A percentile compares a stretch with the other conserved stretches of the same genome.
Evolutionary conservation across 495 filamentous ascomycete genomes (phyloP).

Genomic region (Physcia stellaris): DNA sequence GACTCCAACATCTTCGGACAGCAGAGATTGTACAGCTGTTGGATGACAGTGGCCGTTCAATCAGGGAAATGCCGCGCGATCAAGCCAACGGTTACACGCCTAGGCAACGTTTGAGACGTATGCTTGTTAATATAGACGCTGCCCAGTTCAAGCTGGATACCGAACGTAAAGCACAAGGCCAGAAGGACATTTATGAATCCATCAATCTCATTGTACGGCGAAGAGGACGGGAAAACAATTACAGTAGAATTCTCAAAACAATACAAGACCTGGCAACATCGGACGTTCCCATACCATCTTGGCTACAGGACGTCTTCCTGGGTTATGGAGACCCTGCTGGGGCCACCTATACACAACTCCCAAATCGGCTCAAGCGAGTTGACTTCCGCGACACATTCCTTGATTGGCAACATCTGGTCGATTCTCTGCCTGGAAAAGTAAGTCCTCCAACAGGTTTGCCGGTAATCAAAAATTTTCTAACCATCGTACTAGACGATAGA

Average conservation of each 20-base stretch:
- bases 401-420: constrained; percentile 86
- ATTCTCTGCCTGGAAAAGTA: constrained; percentile 65
- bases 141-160: constrained; percentile 67
- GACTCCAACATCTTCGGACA: constrained; percentile 59
- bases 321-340: constrained; percentile 87
- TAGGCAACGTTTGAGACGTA: constrained; percentile 44
- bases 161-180: constrained; percentile 45
- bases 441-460: neutral
- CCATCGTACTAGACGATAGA: constrained; percentile 43
- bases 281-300: constrained; percentile 73
- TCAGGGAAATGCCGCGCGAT: constrained; percentile 44
- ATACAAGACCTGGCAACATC: constrained; percentile 78
- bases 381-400: constrained; percentile 92
- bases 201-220: constrained; percentile 82
- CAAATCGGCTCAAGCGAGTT: constrained; percentile 61
- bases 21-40: constrained; percentile 80
- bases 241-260: constrained; percentile 84
- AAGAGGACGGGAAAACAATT: constrained; percentile 88
- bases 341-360: constrained; percentile 70
- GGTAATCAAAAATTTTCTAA: constrained; percentile 12
- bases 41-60: constrained; percentile 70
- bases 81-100: constrained; percentile 38
- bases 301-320: constrained; percentile 93
- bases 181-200: constrained; percentile 64
- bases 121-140: constrained; percentile 74